Evolutionary conservation across 2,329 filamentous ascomycete genomes (phyloP), one percentile per base, ranked within the genome.

Genomic region (Arthrobotrys entomopaga): DNA sequence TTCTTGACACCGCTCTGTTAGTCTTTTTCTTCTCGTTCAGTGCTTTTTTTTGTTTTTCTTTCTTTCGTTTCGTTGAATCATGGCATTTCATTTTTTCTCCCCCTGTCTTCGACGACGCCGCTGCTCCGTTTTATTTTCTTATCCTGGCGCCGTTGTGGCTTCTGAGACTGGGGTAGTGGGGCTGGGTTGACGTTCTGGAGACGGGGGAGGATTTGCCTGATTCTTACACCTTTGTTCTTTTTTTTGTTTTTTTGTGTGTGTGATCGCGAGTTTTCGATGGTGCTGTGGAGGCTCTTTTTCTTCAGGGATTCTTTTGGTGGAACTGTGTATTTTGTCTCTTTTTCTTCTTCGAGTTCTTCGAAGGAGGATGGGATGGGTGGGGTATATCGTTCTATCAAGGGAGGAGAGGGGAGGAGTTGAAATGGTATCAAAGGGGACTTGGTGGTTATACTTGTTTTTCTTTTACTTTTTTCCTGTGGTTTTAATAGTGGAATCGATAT

Each of bases 101-200:
- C 26, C 22, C 8, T 46, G 26, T 34, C 46, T 43, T 49, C 20
- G 24, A 26, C 24, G 24, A 7, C 3, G 24, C 7, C 24, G 24
- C 24, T 26, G 26, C 54, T 43, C 46, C 16, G 57, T 26, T 26
- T 26, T 26, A 48, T 65, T 57, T 56, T 59, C 48, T 46, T 6
- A 26, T 4, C 61, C 69, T 42, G 69, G 69, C 69, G 69, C 69
- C 69, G 69, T 60, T 73, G 69, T 73, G 69, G 69, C 69, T 73
- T 66, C 69, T 73, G 69, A 73, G 69, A 73, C 69, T 63, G 69
- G 69, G 69, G 38, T 50, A 73, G 61, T 63, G 69, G 69, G 69
- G 38, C 43, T 52, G 22, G 63, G 29, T 66, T 54, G 3, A 26
- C 24, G 24, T 26, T 49, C 59, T 48, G 42, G 50, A 49, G 29